Evolutionary conservation across 1,284 basidiomycete genomes (phyloP), one percentile per base, ranked within the genome.

Genomic region (Marasmius tenuissimus): DNA sequence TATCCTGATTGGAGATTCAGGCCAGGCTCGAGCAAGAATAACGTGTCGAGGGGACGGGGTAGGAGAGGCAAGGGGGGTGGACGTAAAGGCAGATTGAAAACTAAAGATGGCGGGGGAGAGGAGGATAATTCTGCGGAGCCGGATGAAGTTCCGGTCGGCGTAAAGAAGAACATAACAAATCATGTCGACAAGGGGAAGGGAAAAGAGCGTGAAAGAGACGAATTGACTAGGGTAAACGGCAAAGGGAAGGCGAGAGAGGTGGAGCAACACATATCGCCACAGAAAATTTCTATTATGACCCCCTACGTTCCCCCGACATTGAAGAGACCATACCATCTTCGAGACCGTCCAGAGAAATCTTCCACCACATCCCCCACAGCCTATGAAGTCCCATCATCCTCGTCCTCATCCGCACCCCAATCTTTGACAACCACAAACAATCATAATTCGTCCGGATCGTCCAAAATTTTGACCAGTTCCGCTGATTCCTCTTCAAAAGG

Each of bases 1-100:
- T 93, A 91, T 71, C 89, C 89, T 0, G 85, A 90, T 72, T 92
- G 89, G 88, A 78, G 89, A 51, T 92, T 91, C 73, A 81, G 86
- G 49, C 89, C 87, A 14, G 81, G 80, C 27, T 78, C 84, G 40
- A 85, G 86, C 65, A 74, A 71, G 62, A 52, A 20, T 47, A 50
- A 39, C 50, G 79, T 57, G 33, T 37, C 76, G 79, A 37, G 71
- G 76, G 53, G 75, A 78, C 33, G 75, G 76, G 60, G 78, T 71
- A 67, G 81, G 76, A 74, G 79, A 76, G 18, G 8, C 8, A 51
- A 34, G 22, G 49, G 54, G 38, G 37, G 53, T 14, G 48, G 58
- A 37, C 42, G 62, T 38, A 58, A 54, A 51, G 58, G 61, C 53
- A 63, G 59, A 42, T 58, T 60, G 62, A 62, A 58, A 38, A 51